Evolutionary conservation across 2,329 filamentous ascomycete species (phyloP).

Genomic region (Cadophora luteo-olivacea): DNA sequence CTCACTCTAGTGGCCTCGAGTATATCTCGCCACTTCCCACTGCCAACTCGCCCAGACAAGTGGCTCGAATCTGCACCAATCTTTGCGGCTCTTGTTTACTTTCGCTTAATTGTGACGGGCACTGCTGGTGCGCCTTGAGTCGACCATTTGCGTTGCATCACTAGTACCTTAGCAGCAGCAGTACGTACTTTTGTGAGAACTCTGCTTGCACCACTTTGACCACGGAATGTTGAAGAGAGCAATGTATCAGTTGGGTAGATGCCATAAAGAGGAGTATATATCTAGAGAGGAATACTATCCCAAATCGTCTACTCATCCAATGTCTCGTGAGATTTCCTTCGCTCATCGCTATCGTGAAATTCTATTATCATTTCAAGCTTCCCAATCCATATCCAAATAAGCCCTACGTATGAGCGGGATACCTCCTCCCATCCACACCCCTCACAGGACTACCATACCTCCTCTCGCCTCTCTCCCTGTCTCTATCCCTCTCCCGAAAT

Average conservation of each 20-base stretch:
- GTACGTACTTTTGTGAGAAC: no score
- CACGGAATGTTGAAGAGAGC: no score
- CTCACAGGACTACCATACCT: constrained; percentile 37
- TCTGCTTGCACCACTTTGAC: no score
- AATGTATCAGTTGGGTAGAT: background rate
- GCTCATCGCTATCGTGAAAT: background rate
- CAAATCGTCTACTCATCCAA: background rate
- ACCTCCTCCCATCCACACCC: constrained; percentile 42
- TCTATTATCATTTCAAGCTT: background rate
- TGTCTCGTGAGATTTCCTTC: background rate
- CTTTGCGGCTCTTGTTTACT: no score
- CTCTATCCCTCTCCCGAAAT: constrained; percentile 29
- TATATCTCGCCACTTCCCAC: no score
- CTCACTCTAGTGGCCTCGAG: no score
- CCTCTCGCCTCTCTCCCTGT: constrained; percentile 32
- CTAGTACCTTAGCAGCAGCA: no score
- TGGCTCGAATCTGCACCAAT: no score
- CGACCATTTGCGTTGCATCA: no score
- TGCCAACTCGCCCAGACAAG: no score
- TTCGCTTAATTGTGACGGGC: no score
- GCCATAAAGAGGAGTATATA: background rate
- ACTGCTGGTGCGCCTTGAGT: no score
- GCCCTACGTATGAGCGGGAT: constrained; percentile 31
- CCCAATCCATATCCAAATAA: background rate
- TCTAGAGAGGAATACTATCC: background rate